Conservation (phyloP, 2,329 filamentous ascomycete genomes). For the Alternaria sp. region DNA sequence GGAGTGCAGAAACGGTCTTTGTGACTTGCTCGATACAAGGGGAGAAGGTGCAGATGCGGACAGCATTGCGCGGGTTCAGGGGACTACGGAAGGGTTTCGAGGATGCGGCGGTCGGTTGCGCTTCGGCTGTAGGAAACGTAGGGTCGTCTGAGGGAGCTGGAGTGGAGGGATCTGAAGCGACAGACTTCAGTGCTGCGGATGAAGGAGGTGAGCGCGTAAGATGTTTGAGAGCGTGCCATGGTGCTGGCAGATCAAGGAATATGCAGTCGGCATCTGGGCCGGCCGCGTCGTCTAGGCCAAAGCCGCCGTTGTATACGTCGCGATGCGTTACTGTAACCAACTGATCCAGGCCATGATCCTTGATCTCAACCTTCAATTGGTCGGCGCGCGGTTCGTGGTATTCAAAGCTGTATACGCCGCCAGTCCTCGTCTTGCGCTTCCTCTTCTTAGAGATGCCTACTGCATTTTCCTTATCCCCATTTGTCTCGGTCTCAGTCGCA, state of each 20-base stretch:
- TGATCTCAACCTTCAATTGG: constrained; percentile 74
- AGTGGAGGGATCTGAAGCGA: constrained; percentile 42
- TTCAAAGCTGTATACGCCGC: constrained; percentile 83
- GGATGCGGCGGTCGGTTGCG: constrained; percentile 9
- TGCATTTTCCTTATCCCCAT: constrained; percentile 44
- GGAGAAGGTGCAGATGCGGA: constrained; percentile 91
- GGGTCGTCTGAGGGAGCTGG: constrained; percentile 51
- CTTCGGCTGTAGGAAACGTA: constrained; percentile 3
- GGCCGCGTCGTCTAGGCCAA: constrained; percentile 60
- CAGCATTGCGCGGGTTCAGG: constrained; percentile 74
- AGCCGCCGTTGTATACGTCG: constrained; percentile 80
- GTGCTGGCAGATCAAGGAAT: constrained; percentile 82
- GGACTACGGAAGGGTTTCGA: constrained; percentile 54
- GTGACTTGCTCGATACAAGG: constrained; percentile 97
- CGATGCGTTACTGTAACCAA: constrained; percentile 78
- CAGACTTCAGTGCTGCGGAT: constrained; percentile 34
- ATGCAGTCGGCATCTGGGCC: constrained; percentile 67
- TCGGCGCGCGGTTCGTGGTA: constrained; percentile 77
- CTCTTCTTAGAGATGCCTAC: constrained; percentile 28
- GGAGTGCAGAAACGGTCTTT: constrained; percentile 80
- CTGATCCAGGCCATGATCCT: constrained; percentile 69
- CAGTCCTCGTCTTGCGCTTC: constrained; percentile 54
- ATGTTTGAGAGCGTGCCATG: constrained; percentile 80
- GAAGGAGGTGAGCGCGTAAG: constrained; percentile 64
- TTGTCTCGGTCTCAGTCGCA: constrained; percentile 13